Base-by-base conservation (phyloP, 2,329 filamentous ascomycete species). In the Hymenoscyphus albidus region DNA sequence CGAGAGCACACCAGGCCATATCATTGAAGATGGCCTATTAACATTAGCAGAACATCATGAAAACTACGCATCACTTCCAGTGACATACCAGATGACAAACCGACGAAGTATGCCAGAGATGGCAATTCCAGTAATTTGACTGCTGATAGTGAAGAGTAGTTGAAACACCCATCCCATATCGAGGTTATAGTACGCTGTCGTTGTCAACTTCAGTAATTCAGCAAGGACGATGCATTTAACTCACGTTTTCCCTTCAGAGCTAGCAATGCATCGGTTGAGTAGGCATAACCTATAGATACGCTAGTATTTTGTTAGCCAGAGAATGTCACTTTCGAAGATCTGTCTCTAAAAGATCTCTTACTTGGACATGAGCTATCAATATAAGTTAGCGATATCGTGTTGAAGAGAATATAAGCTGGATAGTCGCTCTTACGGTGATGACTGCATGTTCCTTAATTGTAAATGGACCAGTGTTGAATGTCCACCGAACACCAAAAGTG, bases 201-300 rank as follows among this genome's bases (percentile, higher is more conserved):
- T 5, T 31, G 62, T 54, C 62, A 51, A n/a, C 35, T n/a, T 31
- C 39, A 4, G 9, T 6, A 31, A 16, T 39, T 40, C 31, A n/a
- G 31, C 42, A 9, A 32, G 12, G 7, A 22, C 10, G 12, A 14
- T 27, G 12, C 1, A 27, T 10, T 12, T 1, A 31, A 62, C 62
- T 42, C 35, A 65, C 67, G 63, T 54, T 70, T 70, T 22, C 65
- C 69, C 18, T 85, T 78, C 75, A 91, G 88, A 0, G 88, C 89
- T 3, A 91, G 79, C 58, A 93, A 84, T 55, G 91, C 88, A 69
- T 92, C 89, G 1, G 89, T 92, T 1, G 88, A 87, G 70, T 92
- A 92, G 2, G 74, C 79, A 84, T 69, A 70, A 35, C 65, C 44
- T 22, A 69, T 69, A 5, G 65, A 68, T 1, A 70, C 69, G 39